A percentile compares a stretch with the other conserved stretches of the same genome.
phyloP scores from a whole-genome alignment of 1,139 yeast species.

The Scheffersomyces parashehatae region DNA sequence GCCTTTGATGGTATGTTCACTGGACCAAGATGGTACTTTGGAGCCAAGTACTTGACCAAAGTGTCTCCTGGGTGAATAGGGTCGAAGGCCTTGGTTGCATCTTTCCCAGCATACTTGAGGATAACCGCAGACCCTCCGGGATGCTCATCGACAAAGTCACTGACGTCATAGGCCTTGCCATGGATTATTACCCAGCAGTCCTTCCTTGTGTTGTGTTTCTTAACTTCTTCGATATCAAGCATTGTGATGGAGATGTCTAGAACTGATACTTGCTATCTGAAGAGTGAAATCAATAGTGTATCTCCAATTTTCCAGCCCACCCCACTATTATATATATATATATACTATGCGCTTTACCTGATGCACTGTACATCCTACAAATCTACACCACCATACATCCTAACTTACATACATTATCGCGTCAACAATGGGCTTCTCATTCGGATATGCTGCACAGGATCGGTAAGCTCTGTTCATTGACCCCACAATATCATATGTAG shows the following conservation, averaged over 20 bases:
- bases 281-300: too few relatives aligned
- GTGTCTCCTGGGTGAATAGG: constrained; percentile 88
- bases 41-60: constrained; percentile 46
- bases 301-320: too few relatives aligned
- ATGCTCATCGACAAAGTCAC: constrained; percentile 48
- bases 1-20: constrained; percentile 22
- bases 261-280: too few relatives aligned
- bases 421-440: too few relatives aligned
- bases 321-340: too few relatives aligned
- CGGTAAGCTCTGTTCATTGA: too few relatives aligned
- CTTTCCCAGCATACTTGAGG: constrained; percentile 56
- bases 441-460: too few relatives aligned
- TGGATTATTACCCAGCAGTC: constrained; percentile 62
- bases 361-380: too few relatives aligned
- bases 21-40: constrained; percentile 34
- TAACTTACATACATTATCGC: too few relatives aligned
- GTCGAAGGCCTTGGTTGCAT: constrained; percentile 61
- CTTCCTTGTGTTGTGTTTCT: constrained; percentile 34
- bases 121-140: constrained; percentile 58
- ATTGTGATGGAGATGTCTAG: constrained; percentile 5
- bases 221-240: constrained; percentile 34
- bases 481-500: too few relatives aligned
- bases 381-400: too few relatives aligned
- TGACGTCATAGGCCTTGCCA: constrained; percentile 52
- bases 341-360: too few relatives aligned